These are phyloP conservation scores for Naganishia vaughanmartiniae DNA, from an alignment of 768 basidiomycete species.

Conservation along the genomic window DNA sequence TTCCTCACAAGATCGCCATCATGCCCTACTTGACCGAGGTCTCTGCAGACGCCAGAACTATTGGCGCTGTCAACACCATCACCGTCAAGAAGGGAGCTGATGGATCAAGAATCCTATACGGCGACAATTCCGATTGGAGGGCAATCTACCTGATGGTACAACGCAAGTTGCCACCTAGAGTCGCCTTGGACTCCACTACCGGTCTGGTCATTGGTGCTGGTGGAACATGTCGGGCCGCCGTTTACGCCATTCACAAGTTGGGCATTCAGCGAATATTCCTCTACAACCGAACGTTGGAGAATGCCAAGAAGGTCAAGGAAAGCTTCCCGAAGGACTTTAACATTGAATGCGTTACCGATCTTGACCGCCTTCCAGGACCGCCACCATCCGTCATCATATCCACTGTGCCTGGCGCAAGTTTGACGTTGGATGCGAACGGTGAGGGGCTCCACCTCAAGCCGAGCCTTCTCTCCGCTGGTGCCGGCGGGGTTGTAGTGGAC, in stretches of 20 bases:
- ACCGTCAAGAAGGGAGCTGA: slow-evolving; percentile 54
- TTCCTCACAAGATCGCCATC: slow-evolving; percentile 88
- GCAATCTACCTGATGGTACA: slow-evolving; percentile 66
- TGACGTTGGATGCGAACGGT: slow-evolving; percentile 57
- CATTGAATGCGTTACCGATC: slow-evolving; percentile 62
- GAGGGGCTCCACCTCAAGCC: slow-evolving; percentile 59
- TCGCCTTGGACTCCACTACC: slow-evolving; percentile 53
- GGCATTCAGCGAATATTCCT: slow-evolving; percentile 72
- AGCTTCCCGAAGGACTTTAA: slow-evolving; percentile 67
- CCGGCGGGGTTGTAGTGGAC: slow-evolving; percentile 78
- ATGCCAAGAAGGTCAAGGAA: slow-evolving; percentile 67
- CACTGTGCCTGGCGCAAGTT: slow-evolving; percentile 69
- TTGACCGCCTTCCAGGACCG: slow-evolving; percentile 59
- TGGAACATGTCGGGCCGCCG: slow-evolving; percentile 88
- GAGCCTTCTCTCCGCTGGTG: slow-evolving; percentile 60
- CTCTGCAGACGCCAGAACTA: slow-evolving; percentile 73
- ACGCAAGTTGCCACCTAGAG: slow-evolving; percentile 53
- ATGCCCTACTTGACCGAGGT: slow-evolving; percentile 77
- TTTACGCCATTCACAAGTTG: slow-evolving; percentile 77
- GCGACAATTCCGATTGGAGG: slow-evolving; percentile 96
- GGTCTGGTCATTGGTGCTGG: slow-evolving; percentile 91
- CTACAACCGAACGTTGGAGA: slow-evolving; percentile 75
- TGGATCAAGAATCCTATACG: slow-evolving; percentile 62
- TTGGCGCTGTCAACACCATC: slow-evolving; percentile 95
- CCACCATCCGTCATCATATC: slow-evolving; percentile 76